Base-by-base conservation (phyloP, 2,329 filamentous ascomycete species). In the Elsinoe ampelina region DNA sequence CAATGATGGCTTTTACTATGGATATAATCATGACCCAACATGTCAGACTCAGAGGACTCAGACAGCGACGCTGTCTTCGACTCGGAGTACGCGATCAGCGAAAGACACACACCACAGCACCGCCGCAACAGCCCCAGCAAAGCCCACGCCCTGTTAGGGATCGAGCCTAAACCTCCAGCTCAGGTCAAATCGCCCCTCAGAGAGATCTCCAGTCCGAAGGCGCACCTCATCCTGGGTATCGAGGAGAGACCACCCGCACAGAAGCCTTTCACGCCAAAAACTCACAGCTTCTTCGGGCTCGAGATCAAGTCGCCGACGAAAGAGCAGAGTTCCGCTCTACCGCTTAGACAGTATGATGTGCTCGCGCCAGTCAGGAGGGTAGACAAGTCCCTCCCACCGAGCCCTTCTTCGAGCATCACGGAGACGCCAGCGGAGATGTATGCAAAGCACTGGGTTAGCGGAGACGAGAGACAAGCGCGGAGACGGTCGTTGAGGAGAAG, bases 391-490 rank as follows among this genome's bases (percentile, higher is more conserved):
- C 19, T 52, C 15, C 48, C 48, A 12, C 35, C 48, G 11, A 39
- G 48, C 38, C 48, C 48, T 17, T 36, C 26, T 5, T 12, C 15
- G n/a, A 52, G 48, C 22, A 52, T 52, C 48, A 34, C 38, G 5
- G 48, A 52, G 15, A 52, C 48, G 48, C 48, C 48, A 26, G 32
- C 48, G 48, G 26, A 52, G 13, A 39, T 52, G 48, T 52, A 52
- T n/a, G 34, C 48, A 5, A 52, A 20, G n/a, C 38, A 17, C 34
- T 20, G 34, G 48, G 12, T 20, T 10, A 34, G 26, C 19, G 13
- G 11, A 13, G 26, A 50, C n/a, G 15, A 22, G 13, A 52, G 12
- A 15, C 13, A 13, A 3, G 6, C 5, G 19, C 26, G 8, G 15
- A 52, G 15, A 8, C 36, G 17, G 13, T 45, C 20, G 12, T 45